Evolutionary conservation across 2,329 filamentous ascomycete genomes (phyloP).

Genomic region (Fusarium annulatum): DNA sequence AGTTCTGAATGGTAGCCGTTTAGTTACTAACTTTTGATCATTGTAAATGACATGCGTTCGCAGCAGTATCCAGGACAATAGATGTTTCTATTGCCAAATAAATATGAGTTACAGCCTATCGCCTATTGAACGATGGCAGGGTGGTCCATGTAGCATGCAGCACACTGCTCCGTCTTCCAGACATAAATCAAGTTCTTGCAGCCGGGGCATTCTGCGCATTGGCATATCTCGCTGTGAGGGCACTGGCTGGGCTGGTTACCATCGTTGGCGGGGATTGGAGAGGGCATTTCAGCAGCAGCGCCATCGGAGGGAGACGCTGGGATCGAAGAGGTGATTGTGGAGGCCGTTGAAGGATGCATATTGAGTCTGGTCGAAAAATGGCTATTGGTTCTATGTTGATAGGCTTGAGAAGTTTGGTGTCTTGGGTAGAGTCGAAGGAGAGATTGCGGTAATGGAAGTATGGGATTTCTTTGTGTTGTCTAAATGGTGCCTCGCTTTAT

Average conservation of each 20-base stretch:
- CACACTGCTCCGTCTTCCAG: neutral
- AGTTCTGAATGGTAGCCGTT: too few relatives aligned
- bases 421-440: too few relatives aligned
- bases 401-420: neutral
- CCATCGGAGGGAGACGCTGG: too few relatives aligned
- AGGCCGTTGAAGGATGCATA: neutral
- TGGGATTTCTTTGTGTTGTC: neutral
- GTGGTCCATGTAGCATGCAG: neutral
- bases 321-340: fast-evolving
- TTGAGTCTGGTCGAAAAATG: neutral
- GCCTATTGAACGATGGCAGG: neutral
- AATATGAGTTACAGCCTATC: neutral
- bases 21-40: neutral
- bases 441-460: neutral
- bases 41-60: too few relatives aligned
- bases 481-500: neutral
- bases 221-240: neutral
- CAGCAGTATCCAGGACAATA: neutral
- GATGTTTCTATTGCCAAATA: fast-evolving
- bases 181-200: neutral
- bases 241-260: neutral
- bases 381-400: neutral
- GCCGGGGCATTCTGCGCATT: neutral
- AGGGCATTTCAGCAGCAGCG: neutral
- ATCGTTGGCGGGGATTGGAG: fast-evolving